phyloP scores from a whole-genome alignment of 2,329 filamentous ascomycete species.

The Periconia sp. region DNA sequence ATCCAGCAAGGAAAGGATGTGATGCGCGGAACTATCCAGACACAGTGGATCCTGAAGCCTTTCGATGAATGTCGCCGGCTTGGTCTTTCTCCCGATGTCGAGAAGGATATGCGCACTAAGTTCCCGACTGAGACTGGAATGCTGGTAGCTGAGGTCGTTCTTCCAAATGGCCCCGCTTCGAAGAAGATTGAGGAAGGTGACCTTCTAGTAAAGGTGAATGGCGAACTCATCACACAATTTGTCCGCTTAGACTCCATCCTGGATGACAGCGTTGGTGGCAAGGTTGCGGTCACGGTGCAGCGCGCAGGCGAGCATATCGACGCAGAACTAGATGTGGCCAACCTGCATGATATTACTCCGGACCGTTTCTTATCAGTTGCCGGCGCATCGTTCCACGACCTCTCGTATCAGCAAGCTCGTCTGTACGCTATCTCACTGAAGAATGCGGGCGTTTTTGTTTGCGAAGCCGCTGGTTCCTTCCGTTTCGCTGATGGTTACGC shows the following conservation, averaged over 20 bases:
- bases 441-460: conserved; percentile 81
- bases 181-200: conserved; percentile 92
- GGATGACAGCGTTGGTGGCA: conserved; percentile 81
- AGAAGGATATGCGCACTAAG: conserved; percentile 78
- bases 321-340: conserved; percentile 82
- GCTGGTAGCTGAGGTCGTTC: conserved; percentile 93
- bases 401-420: conserved; percentile 97
- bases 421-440: conserved; percentile 91
- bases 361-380: conserved; percentile 95
- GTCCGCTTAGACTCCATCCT: conserved; percentile 89
- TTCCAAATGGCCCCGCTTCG: conserved; percentile 88
- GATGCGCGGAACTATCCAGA: conserved; percentile 95
- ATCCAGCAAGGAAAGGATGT: conserved; percentile 78
- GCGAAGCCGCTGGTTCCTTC: conserved; percentile 93
- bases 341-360: conserved; percentile 92
- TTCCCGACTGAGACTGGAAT: conserved; percentile 96
- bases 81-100: conserved; percentile 83
- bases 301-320: conserved; percentile 87
- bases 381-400: conserved; percentile 91
- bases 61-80: conserved; percentile 96
- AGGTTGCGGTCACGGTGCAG: conserved; percentile 82
- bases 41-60: conserved; percentile 94
- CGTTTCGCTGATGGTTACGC: conserved; percentile 85
- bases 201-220: conserved; percentile 91
- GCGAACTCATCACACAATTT: conserved; percentile 90